Conservation (phyloP, 352 stramenopile genomes). For the Globisporangium paroecandrum region DNA sequence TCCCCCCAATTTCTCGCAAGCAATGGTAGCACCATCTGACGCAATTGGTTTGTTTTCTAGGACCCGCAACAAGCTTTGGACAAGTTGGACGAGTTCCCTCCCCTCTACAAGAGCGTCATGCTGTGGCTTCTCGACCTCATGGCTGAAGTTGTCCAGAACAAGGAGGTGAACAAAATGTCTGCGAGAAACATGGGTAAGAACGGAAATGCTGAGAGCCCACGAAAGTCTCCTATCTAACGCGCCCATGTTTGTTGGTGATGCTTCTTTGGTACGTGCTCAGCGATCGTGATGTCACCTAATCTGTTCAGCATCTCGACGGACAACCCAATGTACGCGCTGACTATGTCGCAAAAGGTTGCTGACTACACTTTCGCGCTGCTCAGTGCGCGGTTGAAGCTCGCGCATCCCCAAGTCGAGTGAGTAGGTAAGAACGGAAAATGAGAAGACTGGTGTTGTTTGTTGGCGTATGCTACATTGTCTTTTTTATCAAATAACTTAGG, state of each 20-base stretch:
- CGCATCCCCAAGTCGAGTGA: neutral
- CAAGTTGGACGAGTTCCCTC: constrained; percentile 33
- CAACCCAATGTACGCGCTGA: constrained; percentile 67
- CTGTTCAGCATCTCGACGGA: constrained; percentile 62
- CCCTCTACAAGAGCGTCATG: constrained; percentile 39
- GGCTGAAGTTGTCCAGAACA: constrained; percentile 47
- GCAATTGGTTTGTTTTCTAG: constrained; percentile 17
- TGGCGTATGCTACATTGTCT: constrained; percentile 13
- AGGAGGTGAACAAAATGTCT: constrained; percentile 76
- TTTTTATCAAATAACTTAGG: constrained; percentile 14
- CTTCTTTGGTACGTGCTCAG: constrained; percentile 21
- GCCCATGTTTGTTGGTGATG: neutral
- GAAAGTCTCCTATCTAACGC: neutral
- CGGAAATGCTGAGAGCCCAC: neutral
- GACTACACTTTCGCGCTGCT: constrained; percentile 57
- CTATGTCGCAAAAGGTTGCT: constrained; percentile 70
- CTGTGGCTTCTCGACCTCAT: constrained; percentile 80
- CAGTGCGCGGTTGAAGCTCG: constrained; percentile 32
- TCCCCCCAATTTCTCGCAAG: neutral
- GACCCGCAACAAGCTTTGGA: constrained; percentile 32
- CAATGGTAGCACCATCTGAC: neutral
- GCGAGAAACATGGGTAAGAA: constrained; percentile 65
- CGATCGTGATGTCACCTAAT: constrained; percentile 82
- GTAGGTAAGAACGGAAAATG: neutral
- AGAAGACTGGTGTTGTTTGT: constrained; percentile 14